Evolutionary conservation across 2,329 filamentous ascomycete species (phyloP), one percentile per base, ranked within the genome.

Genomic region (Colletotrichum abscissum): DNA sequence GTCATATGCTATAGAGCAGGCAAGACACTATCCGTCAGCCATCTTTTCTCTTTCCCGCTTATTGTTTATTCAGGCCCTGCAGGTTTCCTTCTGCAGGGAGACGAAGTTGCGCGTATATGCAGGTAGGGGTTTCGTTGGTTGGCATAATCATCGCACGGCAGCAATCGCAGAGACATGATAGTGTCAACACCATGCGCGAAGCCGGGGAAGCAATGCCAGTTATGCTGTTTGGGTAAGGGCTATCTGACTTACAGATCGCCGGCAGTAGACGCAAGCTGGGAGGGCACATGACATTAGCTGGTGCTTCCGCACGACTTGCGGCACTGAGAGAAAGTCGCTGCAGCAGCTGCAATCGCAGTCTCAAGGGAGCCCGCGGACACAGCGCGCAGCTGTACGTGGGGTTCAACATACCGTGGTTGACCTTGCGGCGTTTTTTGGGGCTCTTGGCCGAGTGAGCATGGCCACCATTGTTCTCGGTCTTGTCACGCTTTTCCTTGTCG

Each of bases 241-340:
- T 76, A 74, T 75, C 82, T 81, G 79, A 92, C 93, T 94, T 91
- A 95, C 93, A 90, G 94, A 96, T 91, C 94, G 91, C 84, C 94
- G 92, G 86, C 94, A 96, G 86, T 96, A 96, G 81, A 96, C 93
- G 86, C 94, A 96, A 81, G 94, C 94, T 96, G 86, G 84, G 87
- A 81, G 82, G 82, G 66, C 68, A 71, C 28, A 57, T 33, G 69
- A 38, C 30, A 60, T 81, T 76, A 82, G 79, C 80, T 77, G 73
- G 68, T 75, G 77, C 75, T 49, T 75, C 76, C 75, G 76, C 76
- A 79, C 76, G 55, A 69, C 63, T 46, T 72, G 64, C 59, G 74
- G 66, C 68, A 74, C 73, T 67, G 58, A 72, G 63, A 26, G 26
- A 67, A 76, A 76, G 74, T 75, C 74, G 76, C 73, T 75, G 59